Percentiles rank a stretch among this genome's conserved stretches.
Evolutionary conservation across 495 filamentous ascomycete genomes (phyloP).

Genomic region (Aspergillus kassunensis): DNA sequence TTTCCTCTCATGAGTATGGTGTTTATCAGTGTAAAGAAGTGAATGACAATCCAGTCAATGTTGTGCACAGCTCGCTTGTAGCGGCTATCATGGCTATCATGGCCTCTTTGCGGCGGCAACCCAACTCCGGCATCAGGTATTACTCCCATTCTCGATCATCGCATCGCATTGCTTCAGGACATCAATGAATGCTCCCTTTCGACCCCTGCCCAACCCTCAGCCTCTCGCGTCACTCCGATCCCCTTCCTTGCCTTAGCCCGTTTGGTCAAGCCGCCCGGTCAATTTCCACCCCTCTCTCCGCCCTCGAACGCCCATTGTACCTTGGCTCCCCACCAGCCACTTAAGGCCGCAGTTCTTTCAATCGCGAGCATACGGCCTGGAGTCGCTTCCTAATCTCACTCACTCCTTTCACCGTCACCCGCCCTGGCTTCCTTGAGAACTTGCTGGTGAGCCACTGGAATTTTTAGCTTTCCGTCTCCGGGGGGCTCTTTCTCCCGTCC

Average conservation of each 20-base stretch:
- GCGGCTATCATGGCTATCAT: constrained; percentile 45
- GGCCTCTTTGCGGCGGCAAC: constrained; percentile 43
- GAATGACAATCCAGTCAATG: too few species aligned
- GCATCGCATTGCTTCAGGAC: constrained; percentile 4
- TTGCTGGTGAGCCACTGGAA: constrained; percentile 17
- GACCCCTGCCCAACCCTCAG: constrained; percentile 6
- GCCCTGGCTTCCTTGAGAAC: background rate
- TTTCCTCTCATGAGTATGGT: too few species aligned
- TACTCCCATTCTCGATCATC: too few species aligned
- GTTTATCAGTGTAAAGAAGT: too few species aligned
- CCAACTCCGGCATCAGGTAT: constrained; percentile 32
- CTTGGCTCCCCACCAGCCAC: constrained; percentile 21
- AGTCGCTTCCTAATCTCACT: background rate
- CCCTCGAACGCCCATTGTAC: constrained; percentile 17
- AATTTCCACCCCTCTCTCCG: constrained; percentile 39
- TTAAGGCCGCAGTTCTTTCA: constrained; percentile 12
- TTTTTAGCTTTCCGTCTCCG: constrained; percentile 23
- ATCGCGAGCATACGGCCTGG: constrained; percentile 2
- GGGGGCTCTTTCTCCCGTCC: constrained; percentile 10
- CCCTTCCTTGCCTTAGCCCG: constrained; percentile 16
- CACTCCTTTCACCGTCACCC: background rate
- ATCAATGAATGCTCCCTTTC: constrained; percentile 15
- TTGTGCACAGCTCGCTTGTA: constrained; percentile 29
- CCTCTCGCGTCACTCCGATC: constrained; percentile 14
- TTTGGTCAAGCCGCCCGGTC: constrained; percentile 32